Base-by-base conservation (phyloP, 495 filamentous ascomycete species). In the Jackrogersella multiformis region DNA sequence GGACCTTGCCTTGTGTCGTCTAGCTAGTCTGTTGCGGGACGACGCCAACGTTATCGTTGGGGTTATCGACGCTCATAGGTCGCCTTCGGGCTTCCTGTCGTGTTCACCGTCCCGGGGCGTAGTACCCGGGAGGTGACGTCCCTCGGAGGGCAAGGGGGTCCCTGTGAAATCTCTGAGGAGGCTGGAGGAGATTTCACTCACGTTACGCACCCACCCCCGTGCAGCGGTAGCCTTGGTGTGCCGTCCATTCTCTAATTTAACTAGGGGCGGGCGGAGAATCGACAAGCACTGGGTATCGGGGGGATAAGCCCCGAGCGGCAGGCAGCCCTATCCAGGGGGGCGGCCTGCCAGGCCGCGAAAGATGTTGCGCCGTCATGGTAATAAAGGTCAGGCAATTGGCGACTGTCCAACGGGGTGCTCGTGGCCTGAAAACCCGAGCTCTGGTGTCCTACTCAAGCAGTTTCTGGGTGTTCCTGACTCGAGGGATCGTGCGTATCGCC, bases 351-450 rank as follows among this genome's bases (percentile, higher is more conserved):
- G 41, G 20, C 32, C 60, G 21, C 21, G 51, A 56, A 49, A 28
- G 48, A 53, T 36, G 49, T 53, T 53, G 30, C 4, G 48, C 26
- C 24, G 34, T 52, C 2, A 26, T 8, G 28, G 26, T 13, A 46
- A 26, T 21, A 63, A 63, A 63, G 60, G 60, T 63, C 60, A 63
- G 60, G 49, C 18, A 45, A 30, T n/a, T 1, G 49, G 49, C 38
- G 32, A 30, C 23, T 55, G 42, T n/a, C 28, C 20, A 52, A 38
- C 9, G 32, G 51, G 51, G 0, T 46, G 6, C 23, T 15, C 21
- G n/a, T n/a, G n/a, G n/a, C 13, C 10, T 9, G 9, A 13, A 12
- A 13, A 9, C 5, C 16, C 16, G n/a, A 4, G 0, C 45, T 16
- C 24, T 46, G 60, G 32, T 21, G 30, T 24, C 51, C 30, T 28